Conservation (phyloP, 495 filamentous ascomycete species). For the Penicillium cinerascens region DNA sequence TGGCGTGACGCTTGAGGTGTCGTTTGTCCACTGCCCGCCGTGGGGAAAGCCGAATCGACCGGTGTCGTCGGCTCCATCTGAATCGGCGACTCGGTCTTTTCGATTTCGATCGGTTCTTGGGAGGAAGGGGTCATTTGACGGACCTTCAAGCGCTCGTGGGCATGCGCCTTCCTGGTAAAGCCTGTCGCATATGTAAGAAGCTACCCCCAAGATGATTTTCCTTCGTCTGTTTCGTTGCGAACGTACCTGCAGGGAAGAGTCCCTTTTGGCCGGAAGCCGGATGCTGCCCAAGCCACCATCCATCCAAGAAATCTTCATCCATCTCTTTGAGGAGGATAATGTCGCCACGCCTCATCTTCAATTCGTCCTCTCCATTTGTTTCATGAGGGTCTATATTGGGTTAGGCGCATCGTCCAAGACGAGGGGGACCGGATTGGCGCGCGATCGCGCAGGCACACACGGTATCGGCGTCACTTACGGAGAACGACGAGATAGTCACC, state of each 20-base stretch:
- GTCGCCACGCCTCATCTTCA: constrained; percentile 82
- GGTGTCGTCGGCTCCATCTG: constrained; percentile 23
- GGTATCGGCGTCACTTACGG: constrained; percentile 55
- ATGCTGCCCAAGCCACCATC: constrained; percentile 92
- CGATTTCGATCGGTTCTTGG: constrained; percentile 7
- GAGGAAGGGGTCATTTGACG: constrained; percentile 8
- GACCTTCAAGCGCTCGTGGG: constrained; percentile 6
- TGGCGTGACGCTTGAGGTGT: constrained; percentile 50
- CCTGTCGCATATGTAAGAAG: constrained; percentile 8
- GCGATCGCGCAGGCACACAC: constrained; percentile 8
- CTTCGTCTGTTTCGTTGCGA: not conserved
- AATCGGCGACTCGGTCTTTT: constrained; percentile 21
- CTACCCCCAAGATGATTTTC: not conserved
- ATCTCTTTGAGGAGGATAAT: constrained; percentile 88
- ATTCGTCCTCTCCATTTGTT: constrained; percentile 84
- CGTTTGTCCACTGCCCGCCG: constrained; percentile 34
- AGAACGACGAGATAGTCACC: constrained; percentile 73
- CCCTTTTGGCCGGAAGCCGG: constrained; percentile 69
- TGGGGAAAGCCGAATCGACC: constrained; percentile 17
- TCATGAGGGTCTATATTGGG: constrained; percentile 66
- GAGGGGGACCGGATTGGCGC: not conserved
- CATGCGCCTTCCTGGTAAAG: constrained; percentile 20
- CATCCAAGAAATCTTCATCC: constrained; percentile 96
- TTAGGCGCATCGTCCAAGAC: constrained; percentile 12
- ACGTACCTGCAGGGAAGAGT: constrained; percentile 84